Evolutionary conservation across 805 yeast species (phyloP), one percentile per base, ranked within the genome.

Genomic region (Myxozyma geophila): DNA sequence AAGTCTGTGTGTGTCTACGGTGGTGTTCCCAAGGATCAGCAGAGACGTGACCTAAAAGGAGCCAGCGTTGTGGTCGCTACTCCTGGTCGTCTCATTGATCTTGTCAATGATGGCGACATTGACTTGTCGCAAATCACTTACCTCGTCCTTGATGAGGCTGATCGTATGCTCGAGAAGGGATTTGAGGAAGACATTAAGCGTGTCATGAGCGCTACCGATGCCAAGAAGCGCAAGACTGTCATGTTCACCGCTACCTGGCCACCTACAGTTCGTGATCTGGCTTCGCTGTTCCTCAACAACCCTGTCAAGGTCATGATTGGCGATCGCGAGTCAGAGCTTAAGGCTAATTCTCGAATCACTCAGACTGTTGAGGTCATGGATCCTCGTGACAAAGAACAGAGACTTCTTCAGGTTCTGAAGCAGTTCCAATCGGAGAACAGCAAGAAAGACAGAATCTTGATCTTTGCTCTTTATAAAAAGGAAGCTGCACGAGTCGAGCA

Each of bases 211-310:
- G 79, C 81, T 62, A 82, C 90, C 15, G 80, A 83, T 28, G 73
- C 77, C 39, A 58, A 73, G 2, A 74, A 76, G 33, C 82, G 98
- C 79, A 98, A 93, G 78, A 95, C 99, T 0, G 82, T 95, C 68
- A 95, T 95, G 98, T 95, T 95, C 78, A 93, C 99, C 9, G 99
- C 99, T n/a, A 95, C 99, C 0, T 95, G 99, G 99, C 99, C 99
- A n/a, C 90, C 89, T 72, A 96, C 93, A 78, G 98, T 95, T 41
- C 87, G 98, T 74, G 96, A 91, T 68, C 82, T 95, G 67, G 99
- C 99, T 8, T 74, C 86, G 19, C 83, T 88, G 7, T 95, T 88
- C 77, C 89, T 95, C 96, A 72, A 76, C 13, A 69, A 76, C 36
- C 96, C 98, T n/a, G 90, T 91, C 54, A 92, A 90, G 76, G 89